Conservation (phyloP, 75 land plant genomes). For the Cryptomeria japonica region DNA sequence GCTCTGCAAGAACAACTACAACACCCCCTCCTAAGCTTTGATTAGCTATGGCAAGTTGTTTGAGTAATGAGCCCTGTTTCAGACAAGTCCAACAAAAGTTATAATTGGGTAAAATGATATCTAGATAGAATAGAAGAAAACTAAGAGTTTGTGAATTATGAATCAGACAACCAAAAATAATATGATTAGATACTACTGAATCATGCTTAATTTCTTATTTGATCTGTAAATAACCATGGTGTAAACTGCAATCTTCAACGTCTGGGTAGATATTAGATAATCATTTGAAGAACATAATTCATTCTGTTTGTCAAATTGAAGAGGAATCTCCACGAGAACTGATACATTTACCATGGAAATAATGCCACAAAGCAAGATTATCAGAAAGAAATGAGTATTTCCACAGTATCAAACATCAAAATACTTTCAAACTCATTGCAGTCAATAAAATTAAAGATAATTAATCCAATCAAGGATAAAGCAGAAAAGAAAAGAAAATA, state of each 20-base stretch:
- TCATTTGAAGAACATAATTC: neutral
- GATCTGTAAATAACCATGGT: neutral
- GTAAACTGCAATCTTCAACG: neutral
- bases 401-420: neutral
- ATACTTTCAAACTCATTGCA: neutral
- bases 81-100: neutral
- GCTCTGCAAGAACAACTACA: constrained; percentile 82
- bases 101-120: neutral
- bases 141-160: neutral
- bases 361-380: neutral
- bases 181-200: neutral
- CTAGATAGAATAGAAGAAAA: neutral
- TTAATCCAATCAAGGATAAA: neutral
- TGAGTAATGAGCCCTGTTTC: constrained; percentile 77
- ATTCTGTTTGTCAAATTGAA: neutral
- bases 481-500: neutral
- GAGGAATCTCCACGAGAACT: neutral
- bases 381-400: neutral
- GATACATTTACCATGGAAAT: neutral
- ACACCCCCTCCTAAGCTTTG: constrained; percentile 90
- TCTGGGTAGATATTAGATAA: neutral
- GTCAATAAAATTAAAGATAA: neutral
- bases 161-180: neutral
- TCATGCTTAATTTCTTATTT: neutral
- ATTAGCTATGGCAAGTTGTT: constrained; percentile 85